phyloP scores from a whole-genome alignment of 306 rosid genomes.

The Betula pendula region DNA sequence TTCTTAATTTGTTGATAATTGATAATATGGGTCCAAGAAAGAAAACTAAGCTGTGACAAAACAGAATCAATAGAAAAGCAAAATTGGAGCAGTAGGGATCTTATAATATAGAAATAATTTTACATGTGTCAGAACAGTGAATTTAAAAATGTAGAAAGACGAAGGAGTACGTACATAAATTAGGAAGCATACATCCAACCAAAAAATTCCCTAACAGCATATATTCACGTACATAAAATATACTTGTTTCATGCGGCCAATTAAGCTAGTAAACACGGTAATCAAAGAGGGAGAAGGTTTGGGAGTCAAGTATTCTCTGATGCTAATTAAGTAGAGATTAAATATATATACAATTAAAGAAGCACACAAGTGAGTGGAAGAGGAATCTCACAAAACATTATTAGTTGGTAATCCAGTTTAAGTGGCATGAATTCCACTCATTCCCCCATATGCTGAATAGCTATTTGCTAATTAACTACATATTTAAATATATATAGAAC shows the following conservation, averaged over 20 bases:
- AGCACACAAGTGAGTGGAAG: background rate
- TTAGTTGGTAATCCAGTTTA: no score
- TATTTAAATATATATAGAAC: background rate
- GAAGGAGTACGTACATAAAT: background rate
- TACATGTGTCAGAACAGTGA: no score
- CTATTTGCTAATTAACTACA: background rate
- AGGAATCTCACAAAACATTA: background rate
- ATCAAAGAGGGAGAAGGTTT: constrained; percentile 11
- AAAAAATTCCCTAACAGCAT: background rate
- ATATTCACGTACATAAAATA: background rate
- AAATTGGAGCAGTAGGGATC: background rate
- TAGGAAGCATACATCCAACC: background rate
- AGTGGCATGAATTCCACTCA: no score
- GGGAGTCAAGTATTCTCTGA: constrained; percentile 20
- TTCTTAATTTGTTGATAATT: no score
- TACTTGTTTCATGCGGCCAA: constrained; percentile 11
- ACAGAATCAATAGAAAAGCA: background rate
- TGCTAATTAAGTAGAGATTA: background rate
- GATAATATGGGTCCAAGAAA: no score
- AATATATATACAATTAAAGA: background rate
- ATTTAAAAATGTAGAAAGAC: no score
- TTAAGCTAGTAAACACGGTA: background rate
- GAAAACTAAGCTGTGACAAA: no score
- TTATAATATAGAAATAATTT: no score
- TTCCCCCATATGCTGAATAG: background rate